Base-by-base conservation (phyloP, 2,329 filamentous ascomycete species). In the Scopulariopsis brevicaulis region DNA sequence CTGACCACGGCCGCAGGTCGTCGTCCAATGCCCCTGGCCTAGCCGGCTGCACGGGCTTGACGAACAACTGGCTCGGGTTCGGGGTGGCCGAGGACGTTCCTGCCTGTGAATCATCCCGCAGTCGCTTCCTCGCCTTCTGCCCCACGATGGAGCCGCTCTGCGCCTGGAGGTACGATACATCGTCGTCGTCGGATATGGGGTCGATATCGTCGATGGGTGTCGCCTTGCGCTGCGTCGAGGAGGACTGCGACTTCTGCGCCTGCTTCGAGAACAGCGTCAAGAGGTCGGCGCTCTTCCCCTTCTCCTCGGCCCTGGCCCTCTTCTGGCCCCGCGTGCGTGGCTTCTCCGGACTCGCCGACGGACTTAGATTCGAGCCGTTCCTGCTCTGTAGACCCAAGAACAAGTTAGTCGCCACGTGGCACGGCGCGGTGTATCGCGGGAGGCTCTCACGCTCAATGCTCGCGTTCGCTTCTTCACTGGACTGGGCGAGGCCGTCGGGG, bases 1-100 rank as follows among this genome's bases (percentile, higher is more conserved):
- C 92, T 18, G 88, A 88, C 93, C 93, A 97, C 3, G 93, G 91
- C 56, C 87, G 81, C 54, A 77, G 71, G 63, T 90, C 86, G 40
- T 82, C 77, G 54, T 77, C 73, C 7, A 65, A 48, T 3, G 63
- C 62, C 8, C 64, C 63, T 8, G 65, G 56, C 18, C 64, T 65
- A 14, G 63, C 56, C 15, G 69, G 68, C 28, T 67, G 65, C 10
- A 72, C 64, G 14, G 75, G 79, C 60, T 70, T 75, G 25, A 82
- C 66, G 60, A 84, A 85, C 59, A 72, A 76, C 63, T 81, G 79
- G 62, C 78, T 81, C 28, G 73, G 70, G 32, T 61, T 68, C 3
- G 67, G 62, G 0, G 62, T 56, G 28, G 68, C 50, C 1, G 64
- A 56, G 8, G 60, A 58, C 2, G 60, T 50, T 18, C 67, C 53